Evolutionary conservation across 78 protist species (phyloP), one percentile per base, ranked within the genome.

Genomic region (Dictyostelium capitatum): DNA sequence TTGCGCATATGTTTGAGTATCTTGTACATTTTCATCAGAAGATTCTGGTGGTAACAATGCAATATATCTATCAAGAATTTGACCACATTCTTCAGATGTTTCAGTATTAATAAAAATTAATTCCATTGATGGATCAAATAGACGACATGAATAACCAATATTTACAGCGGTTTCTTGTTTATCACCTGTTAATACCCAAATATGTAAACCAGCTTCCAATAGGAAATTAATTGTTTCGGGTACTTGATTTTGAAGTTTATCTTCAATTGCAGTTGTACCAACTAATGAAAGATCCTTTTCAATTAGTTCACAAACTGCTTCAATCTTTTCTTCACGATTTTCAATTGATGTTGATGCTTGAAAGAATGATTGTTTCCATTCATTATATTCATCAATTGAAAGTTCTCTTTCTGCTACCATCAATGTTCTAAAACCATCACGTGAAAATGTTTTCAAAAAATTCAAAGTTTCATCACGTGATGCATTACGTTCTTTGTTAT

Each of bases 161-260:
- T 96, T 97, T 80, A 97, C 96, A 4, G 98, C 98, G 9, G 98
- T 97, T 75, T 95, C 97, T 82, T 97, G 97, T 84, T 97, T 97
- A 82, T 97, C 98, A 30, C 98, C 98, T 6, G 98, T 97, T 28
- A 97, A 28, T 30, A 97, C 97, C 98, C 98, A 97, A 30, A 97
- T 95, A 20, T 91, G 84, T 70, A 97, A 41, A n/a, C 98, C 98
- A n/a, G 90, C 92, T 30, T 79, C 85, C 30, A 75, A 53, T 15
- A 98, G 85, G 20, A 28, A 19, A 10, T 17, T 54, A 56, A 98
- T 92, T 6, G 98, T 83, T 14, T 92, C 97, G 0, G 98, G 97
- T 28, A 97, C 98, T n/a, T 89, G 95, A 50, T 50, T 90, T 70
- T 97, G 98, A 17, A 98, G 92, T 51, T 82, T 72, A 83, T 98